Evolutionary conservation across 2,329 filamentous ascomycete genomes (phyloP).

Genomic region (Penicillium sp.): DNA sequence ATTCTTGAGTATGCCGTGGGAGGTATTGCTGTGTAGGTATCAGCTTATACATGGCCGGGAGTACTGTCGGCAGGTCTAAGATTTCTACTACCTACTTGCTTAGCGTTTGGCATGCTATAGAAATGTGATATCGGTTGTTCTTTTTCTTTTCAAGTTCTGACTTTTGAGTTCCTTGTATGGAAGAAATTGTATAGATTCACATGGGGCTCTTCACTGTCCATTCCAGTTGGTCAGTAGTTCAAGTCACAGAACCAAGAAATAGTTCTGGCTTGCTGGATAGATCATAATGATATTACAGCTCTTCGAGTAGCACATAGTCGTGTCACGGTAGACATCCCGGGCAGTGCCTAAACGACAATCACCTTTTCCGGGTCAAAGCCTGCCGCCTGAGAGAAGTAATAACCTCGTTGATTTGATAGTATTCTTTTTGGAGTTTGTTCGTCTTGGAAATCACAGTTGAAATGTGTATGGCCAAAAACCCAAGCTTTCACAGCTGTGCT

Average conservation of each 20-base stretch:
- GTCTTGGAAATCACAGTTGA: constrained; percentile 42
- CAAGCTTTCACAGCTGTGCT: constrained; percentile 40
- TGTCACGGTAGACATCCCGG: no score
- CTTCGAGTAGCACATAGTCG: no score
- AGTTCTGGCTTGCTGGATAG: no score
- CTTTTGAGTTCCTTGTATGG: no score
- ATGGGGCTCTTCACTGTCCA: no score
- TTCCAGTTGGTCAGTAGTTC: no score
- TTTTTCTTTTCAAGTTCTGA: no score
- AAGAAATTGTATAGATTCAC: no score
- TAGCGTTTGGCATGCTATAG: neutral
- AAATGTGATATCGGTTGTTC: neutral
- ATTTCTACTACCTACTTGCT: neutral
- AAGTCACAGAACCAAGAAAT: no score
- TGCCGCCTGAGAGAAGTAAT: constrained; percentile 33
- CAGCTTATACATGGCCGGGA: constrained; percentile 80
- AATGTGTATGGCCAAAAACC: constrained; percentile 54
- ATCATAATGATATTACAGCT: no score
- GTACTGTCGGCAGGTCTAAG: constrained; percentile 63
- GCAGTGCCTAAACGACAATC: no score
- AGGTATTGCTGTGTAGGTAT: constrained; percentile 80
- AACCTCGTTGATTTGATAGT: constrained; percentile 46
- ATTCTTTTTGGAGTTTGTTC: constrained; percentile 26
- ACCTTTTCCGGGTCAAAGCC: constrained; percentile 39
- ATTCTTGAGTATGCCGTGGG: constrained; percentile 79